phyloP scores from a whole-genome alignment of 164 flowering plant species.

The Platanus orientalis region DNA sequence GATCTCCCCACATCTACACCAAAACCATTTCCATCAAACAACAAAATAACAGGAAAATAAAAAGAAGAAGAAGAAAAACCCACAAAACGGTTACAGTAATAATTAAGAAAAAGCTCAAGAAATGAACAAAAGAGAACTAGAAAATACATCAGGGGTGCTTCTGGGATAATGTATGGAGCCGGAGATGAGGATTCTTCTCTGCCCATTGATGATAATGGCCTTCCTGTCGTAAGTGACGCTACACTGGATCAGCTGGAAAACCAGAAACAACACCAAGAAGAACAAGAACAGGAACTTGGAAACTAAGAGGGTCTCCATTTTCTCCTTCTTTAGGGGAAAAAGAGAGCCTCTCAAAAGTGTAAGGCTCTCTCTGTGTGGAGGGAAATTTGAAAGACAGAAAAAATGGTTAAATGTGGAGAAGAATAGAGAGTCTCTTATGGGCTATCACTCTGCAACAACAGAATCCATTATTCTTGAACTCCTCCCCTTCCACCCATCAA shows the following conservation, averaged over 20 bases:
- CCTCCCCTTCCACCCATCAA: background rate
- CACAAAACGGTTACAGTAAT: background rate
- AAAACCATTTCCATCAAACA: slow-evolving; percentile 5
- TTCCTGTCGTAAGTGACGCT: slow-evolving; percentile 65
- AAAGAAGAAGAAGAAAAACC: background rate
- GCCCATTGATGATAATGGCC: slow-evolving; percentile 68
- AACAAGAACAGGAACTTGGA: slow-evolving; percentile 33
- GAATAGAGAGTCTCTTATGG: background rate
- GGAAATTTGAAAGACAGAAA: background rate
- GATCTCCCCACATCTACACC: slow-evolving; percentile 86
- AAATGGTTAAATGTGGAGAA: background rate
- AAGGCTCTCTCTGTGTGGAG: background rate
- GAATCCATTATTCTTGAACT: background rate
- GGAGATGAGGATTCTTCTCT: slow-evolving; percentile 72
- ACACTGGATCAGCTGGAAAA: slow-evolving; percentile 35
- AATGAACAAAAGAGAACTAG: background rate
- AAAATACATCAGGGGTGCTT: slow-evolving; percentile 80
- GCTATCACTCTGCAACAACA: background rate
- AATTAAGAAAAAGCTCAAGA: background rate
- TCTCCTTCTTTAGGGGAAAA: background rate
- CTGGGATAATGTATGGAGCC: slow-evolving; percentile 91
- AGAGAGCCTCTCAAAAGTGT: background rate
- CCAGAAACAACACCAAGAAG: slow-evolving; percentile 25
- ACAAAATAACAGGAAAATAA: background rate
- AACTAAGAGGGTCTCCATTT: slow-evolving; percentile 49